Base-by-base conservation (phyloP, 2,329 filamentous ascomycete species). In the Coleophoma cylindrospora region DNA sequence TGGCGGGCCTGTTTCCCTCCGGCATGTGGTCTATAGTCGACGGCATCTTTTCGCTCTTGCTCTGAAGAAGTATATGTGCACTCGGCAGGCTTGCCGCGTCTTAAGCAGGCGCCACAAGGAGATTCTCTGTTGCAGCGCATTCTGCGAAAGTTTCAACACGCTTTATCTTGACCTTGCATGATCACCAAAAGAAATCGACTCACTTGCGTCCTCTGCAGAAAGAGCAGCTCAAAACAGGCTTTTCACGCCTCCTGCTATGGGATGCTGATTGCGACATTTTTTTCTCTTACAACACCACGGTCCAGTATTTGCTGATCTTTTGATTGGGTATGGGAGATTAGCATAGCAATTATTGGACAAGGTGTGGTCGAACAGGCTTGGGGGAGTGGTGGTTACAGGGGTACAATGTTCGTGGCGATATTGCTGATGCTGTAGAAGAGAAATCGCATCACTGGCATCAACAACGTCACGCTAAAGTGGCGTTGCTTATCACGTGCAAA, bases 171-270 rank as follows among this genome's bases (percentile, higher is more conserved):
- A 38, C 36, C 9, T 38, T 38, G 6, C 36, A 8, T 8, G 36
- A 13, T 38, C 3, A 36, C 13, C 15, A 17, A 44, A 40, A n/a
- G 32, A 32, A 11, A 14, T 27, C n/a, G 41, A 37, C 41, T 45
- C 32, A 49, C 47, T 49, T 49, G 22, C 47, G 40, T 14, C 33
- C 40, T 45, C 47, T 19, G 40, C 47, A 49, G 34, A 37, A 45
- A 14, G 33, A 14, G 40, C 47, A 49, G 32, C 34, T 37, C 40
- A 49, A 45, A 14, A 40, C n/a, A 19, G 40, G 27, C 34, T 49
- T 49, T 12, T 49, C 41, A 12, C 47, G 47, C 45, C 36, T 38
- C 11, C 36, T 38, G 36, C 36, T 38, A 38, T 38, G 36, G 12
- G 36, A 38, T 38, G 36, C 11, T 38, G 36, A 38, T 38, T 38